A percentile compares a stretch with the other conserved stretches of the same genome.
Conservation (phyloP, 2,329 filamentous ascomycete genomes). For the Trichoderma sp. region DNA sequence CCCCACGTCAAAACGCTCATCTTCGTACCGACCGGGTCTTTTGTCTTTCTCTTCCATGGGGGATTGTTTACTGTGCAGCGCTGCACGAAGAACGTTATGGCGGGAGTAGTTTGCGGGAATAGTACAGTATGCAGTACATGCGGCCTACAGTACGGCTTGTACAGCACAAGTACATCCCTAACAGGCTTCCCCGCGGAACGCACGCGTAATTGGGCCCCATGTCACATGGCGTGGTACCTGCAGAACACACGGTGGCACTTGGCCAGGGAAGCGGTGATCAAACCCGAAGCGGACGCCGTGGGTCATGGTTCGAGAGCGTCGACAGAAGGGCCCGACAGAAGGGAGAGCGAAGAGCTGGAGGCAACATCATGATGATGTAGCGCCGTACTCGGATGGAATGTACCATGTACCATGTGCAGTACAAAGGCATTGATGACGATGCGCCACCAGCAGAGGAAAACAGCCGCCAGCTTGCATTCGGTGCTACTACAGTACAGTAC, state of each 20-base stretch:
- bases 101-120: too few relatives aligned
- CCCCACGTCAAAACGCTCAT: neutral
- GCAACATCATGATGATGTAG: conserved; percentile 5
- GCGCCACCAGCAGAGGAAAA: neutral
- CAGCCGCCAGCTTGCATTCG: too few relatives aligned
- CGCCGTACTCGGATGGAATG: neutral
- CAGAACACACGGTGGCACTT: conserved; percentile 8
- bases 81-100: neutral
- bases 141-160: neutral
- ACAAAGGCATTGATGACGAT: too few relatives aligned
- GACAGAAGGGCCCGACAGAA: too few relatives aligned
- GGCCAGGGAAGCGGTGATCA: neutral
- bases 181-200: conserved; percentile 19
- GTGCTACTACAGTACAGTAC: too few relatives aligned
- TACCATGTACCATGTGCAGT: neutral
- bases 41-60: too few relatives aligned
- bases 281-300: conserved; percentile 9
- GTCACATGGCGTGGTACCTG: conserved; percentile 14
- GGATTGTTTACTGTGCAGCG: neutral
- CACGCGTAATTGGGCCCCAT: conserved; percentile 10
- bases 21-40: too few relatives aligned
- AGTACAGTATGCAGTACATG: too few relatives aligned
- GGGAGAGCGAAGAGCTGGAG: too few relatives aligned
- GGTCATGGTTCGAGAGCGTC: conserved; percentile 1
- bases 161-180: conserved; percentile 18